Percentiles rank a stretch among this genome's conserved stretches.
Conservation (phyloP, 208 protist genomes). For the Wallacemonas rigidus region DNA sequence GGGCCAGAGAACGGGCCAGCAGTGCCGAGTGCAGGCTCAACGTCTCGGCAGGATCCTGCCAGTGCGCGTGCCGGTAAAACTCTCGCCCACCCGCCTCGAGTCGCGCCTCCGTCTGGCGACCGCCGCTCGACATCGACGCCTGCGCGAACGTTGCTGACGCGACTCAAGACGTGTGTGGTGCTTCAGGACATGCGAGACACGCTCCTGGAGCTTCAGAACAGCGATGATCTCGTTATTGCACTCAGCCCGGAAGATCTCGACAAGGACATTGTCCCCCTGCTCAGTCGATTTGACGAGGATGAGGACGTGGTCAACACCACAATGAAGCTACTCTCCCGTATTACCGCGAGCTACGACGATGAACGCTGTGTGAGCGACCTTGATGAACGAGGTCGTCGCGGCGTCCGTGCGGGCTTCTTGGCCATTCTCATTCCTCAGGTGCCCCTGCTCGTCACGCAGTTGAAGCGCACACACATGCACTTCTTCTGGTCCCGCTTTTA, state of each 20-base stretch:
- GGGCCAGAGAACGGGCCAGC: neutral
- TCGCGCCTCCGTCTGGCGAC: neutral
- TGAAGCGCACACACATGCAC: slow-evolving; percentile 23
- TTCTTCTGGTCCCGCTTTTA: slow-evolving; percentile 59
- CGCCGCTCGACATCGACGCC: slow-evolving; percentile 18
- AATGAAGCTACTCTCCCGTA: slow-evolving; percentile 50
- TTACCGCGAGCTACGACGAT: slow-evolving; percentile 31
- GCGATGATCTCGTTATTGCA: slow-evolving; percentile 57
- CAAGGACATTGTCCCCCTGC: slow-evolving; percentile 26
- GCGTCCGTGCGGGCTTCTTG: slow-evolving; percentile 55
- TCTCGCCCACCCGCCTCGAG: neutral
- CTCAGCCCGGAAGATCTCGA: slow-evolving; percentile 29
- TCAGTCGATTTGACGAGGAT: slow-evolving; percentile 46
- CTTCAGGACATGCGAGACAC: slow-evolving; percentile 82
- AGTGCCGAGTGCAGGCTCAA: no score
- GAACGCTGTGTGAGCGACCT: slow-evolving; percentile 6
- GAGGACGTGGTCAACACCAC: slow-evolving; percentile 40
- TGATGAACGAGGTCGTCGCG: slow-evolving; percentile 42
- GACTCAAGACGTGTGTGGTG: slow-evolving; percentile 75
- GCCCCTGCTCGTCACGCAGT: slow-evolving; percentile 45
- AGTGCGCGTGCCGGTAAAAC: no score
- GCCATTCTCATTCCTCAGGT: slow-evolving; percentile 45
- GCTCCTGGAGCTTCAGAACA: slow-evolving; percentile 48
- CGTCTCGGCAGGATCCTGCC: no score
- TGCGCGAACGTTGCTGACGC: slow-evolving; percentile 66